Percentiles rank a stretch among this genome's conserved stretches.
These are phyloP conservation scores for Saccharomycopsis synnaedendra DNA, from an alignment of 805 yeast species.

Conservation along the genomic window DNA sequence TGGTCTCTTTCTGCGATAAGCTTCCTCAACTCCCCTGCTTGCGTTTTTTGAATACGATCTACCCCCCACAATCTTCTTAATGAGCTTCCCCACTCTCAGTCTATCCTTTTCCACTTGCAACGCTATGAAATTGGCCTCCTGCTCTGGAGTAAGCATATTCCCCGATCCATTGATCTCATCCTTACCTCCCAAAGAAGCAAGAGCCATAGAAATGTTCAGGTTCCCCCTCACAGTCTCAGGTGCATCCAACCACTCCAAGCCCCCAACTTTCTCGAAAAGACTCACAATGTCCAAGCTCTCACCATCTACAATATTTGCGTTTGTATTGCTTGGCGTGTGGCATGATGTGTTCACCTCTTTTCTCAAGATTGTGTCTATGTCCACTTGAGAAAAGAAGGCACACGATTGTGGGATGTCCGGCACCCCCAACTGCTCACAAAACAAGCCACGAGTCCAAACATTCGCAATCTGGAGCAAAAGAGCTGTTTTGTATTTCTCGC, in stretches of 20 bases:
- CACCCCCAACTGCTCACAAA: conserved; percentile 85
- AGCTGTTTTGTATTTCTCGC: conserved; percentile 68
- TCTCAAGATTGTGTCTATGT: conserved; percentile 76
- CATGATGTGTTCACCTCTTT: conserved; percentile 92
- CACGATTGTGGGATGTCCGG: conserved; percentile 85
- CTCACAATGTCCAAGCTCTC: conserved; percentile 53
- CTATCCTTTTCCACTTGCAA: conserved; percentile 12
- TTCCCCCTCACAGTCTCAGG: conserved; percentile 2
- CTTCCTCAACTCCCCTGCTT: too few relatives aligned
- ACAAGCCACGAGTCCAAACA: conserved; percentile 93
- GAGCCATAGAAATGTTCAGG: conserved; percentile 5
- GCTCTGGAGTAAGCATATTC: neutral
- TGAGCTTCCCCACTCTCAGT: conserved; percentile 1
- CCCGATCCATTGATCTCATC: neutral
- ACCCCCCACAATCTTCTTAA: neutral
- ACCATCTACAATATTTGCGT: conserved; percentile 59
- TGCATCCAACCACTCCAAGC: conserved; percentile 1
- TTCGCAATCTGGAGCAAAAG: conserved; percentile 81
- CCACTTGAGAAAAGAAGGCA: conserved; percentile 92
- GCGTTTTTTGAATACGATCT: too few relatives aligned
- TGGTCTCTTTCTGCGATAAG: too few relatives aligned
- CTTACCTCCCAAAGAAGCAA: neutral
- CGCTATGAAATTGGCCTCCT: conserved; percentile 5
- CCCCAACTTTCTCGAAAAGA: conserved; percentile 29
- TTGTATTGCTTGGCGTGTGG: conserved; percentile 77